A percentile compares a stretch with the other conserved stretches of the same genome.
Conservation (phyloP, 495 filamentous ascomycete species). For the Extremus antarcticus region DNA sequence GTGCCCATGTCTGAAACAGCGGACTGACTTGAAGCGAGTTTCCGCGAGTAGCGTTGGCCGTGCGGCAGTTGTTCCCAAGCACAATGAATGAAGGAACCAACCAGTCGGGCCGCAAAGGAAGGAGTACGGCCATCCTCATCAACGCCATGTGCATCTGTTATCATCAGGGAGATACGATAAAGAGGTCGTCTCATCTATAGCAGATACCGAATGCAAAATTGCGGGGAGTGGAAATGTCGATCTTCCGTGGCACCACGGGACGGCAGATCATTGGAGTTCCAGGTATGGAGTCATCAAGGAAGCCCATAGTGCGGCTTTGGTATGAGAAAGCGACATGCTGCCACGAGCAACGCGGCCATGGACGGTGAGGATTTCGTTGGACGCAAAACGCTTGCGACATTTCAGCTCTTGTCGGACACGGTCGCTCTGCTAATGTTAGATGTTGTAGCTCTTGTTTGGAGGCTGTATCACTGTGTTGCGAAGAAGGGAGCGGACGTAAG, state of each 20-base stretch:
- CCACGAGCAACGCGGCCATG: not conserved
- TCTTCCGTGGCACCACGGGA: not conserved
- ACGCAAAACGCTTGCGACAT: not conserved
- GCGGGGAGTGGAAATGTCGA: not conserved
- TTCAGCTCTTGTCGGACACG: not conserved
- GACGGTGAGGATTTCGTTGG: too few relatives aligned
- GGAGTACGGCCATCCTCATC: too few relatives aligned
- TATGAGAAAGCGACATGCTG: too few relatives aligned
- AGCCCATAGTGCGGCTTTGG: too few relatives aligned
- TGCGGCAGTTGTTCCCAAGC: too few relatives aligned
- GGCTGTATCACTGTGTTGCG: not conserved
- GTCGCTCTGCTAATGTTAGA: not conserved
- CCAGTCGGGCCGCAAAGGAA: too few relatives aligned
- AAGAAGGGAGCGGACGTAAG: not conserved
- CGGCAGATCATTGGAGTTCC: not conserved
- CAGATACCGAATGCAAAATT: not conserved
- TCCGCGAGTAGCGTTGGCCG: too few relatives aligned
- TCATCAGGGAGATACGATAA: too few relatives aligned
- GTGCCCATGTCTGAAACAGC: not conserved
- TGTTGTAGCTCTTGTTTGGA: not conserved
- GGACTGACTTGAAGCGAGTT: too few relatives aligned
- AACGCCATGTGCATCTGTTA: too few relatives aligned
- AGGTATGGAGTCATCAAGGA: too few relatives aligned
- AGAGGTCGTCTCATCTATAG: not conserved
- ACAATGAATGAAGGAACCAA: too few relatives aligned